Base-by-base conservation (phyloP, 352 stramenopile genomes). In the Salisapilia sapeloensis region DNA sequence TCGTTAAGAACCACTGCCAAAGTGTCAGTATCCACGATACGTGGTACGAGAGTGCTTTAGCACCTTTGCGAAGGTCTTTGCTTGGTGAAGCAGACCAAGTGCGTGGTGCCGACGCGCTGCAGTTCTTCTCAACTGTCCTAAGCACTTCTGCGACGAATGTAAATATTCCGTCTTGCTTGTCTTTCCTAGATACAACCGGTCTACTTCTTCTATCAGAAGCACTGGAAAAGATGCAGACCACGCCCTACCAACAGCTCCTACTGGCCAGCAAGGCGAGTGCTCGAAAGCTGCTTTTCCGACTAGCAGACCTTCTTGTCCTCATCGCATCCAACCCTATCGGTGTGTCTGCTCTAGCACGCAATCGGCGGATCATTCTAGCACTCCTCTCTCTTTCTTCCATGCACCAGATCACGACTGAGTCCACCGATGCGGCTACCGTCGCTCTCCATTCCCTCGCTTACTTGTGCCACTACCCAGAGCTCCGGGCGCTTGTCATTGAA, bases 11-110 rank as follows among this genome's bases (percentile, higher is more conserved):
- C 3, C 48, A 67, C 38, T 77, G 65, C 46, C 38, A 53, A 0
- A 35, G 56, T 12, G 44, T 86, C 5, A 53, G 67, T 34, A 63
- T 90, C 17, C 57, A 63, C 28, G 38, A 26, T 0, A 55, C 71
- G 12, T 66, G 60, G 14, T 85, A 75, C 20, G 58, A 83, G 24
- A 53, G 53, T 10, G 37, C 84, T 3, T n/a, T 87, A 24, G 37
- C 54, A 24, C 71, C 71, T 16, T 47, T 90, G 19, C 58, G 57
- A 20, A 56, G 75, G 0, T 70, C 60, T 0, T 47, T 90, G 19
- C 46, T 90, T 0, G 69, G 63, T 4, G 65, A 86, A 23, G 51
- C 61, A 3, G 75, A 90, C 33, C 75, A 90, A 45, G 44, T 85
- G 4, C 67, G 64, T n/a, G 67, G 67, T 2, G 74, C 77, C 33